Percentiles rank a stretch among this genome's conserved stretches.
Evolutionary conservation across 116 monocot genomes (phyloP).

Genomic region (Cymodocea nodosa): DNA sequence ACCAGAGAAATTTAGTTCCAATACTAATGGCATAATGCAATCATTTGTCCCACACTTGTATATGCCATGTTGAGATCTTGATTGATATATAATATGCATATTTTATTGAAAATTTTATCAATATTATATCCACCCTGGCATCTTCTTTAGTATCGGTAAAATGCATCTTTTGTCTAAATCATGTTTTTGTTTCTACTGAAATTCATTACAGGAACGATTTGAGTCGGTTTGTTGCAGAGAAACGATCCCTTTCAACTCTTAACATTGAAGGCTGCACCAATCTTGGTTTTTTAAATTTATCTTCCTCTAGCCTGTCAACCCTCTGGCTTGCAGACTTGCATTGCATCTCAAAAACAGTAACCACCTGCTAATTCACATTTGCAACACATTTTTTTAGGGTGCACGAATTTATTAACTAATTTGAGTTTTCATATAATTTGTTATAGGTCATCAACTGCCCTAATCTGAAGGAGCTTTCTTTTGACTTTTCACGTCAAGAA

Average conservation of each 20-base stretch:
- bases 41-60: too few species aligned
- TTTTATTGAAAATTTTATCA: neutral
- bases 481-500: slow-evolving; percentile 72
- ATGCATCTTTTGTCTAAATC: too few species aligned
- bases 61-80: too few species aligned
- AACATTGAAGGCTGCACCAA: slow-evolving; percentile 74
- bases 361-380: neutral
- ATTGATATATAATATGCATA: neutral
- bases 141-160: too few species aligned
- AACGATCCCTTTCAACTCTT: slow-evolving; percentile 52
- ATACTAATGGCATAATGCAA: too few species aligned
- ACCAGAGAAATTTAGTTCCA: too few species aligned
- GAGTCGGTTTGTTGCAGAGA: slow-evolving; percentile 80
- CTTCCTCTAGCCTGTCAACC: slow-evolving; percentile 62
- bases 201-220: slow-evolving; percentile 51
- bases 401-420: neutral
- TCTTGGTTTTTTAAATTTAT: slow-evolving; percentile 64
- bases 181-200: too few species aligned
- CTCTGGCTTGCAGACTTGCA: slow-evolving; percentile 84
- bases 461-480: slow-evolving; percentile 77
- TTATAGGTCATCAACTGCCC: slow-evolving; percentile 71
- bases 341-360: slow-evolving; percentile 74
- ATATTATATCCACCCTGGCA: too few species aligned
- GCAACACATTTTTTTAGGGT: neutral
- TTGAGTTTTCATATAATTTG: neutral